These are phyloP conservation scores for Suillus hirtellus DNA, from an alignment of 768 basidiomycete genomes.

Conservation along the genomic window DNA sequence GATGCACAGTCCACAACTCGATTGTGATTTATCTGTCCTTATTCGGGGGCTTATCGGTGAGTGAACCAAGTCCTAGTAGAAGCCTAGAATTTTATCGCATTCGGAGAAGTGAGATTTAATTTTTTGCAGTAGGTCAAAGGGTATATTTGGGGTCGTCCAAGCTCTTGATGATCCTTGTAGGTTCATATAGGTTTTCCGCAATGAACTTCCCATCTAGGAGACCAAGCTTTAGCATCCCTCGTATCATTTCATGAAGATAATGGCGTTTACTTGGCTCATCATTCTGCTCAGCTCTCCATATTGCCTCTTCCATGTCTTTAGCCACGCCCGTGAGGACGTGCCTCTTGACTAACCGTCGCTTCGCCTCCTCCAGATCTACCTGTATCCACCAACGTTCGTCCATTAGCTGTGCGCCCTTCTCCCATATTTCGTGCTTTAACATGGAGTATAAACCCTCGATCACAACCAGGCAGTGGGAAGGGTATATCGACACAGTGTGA, in stretches of 20 bases:
- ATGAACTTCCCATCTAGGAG: slow-evolving; percentile 45
- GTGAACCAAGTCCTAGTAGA: neutral
- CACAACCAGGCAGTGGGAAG: slow-evolving; percentile 74
- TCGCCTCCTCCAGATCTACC: slow-evolving; percentile 55
- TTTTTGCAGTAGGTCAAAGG: slow-evolving; percentile 1
- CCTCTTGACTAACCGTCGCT: slow-evolving; percentile 60
- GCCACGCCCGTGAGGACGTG: slow-evolving; percentile 82
- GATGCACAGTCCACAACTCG: neutral
- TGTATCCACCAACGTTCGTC: slow-evolving; percentile 82
- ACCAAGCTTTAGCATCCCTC: slow-evolving; percentile 12
- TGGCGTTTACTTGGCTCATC: slow-evolving; percentile 67
- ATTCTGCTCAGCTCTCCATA: slow-evolving; percentile 73
- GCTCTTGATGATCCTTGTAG: slow-evolving; percentile 43
- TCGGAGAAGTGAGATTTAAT: neutral
- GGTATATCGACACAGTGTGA: slow-evolving; percentile 55
- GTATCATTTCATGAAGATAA: neutral
- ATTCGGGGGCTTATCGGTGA: neutral
- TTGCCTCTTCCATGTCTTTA: slow-evolving; percentile 60
- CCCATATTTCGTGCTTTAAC: slow-evolving; percentile 75
- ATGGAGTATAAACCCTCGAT: slow-evolving; percentile 91
- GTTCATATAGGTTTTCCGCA: slow-evolving; percentile 37
- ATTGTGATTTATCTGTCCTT: neutral
- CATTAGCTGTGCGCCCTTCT: slow-evolving; percentile 56
- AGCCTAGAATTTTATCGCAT: neutral
- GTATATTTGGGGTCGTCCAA: slow-evolving; percentile 39